Evolutionary conservation across 768 basidiomycete genomes (phyloP), one percentile per base, ranked within the genome.

Genomic region (Tylopilus plumbeoviolaceoides): DNA sequence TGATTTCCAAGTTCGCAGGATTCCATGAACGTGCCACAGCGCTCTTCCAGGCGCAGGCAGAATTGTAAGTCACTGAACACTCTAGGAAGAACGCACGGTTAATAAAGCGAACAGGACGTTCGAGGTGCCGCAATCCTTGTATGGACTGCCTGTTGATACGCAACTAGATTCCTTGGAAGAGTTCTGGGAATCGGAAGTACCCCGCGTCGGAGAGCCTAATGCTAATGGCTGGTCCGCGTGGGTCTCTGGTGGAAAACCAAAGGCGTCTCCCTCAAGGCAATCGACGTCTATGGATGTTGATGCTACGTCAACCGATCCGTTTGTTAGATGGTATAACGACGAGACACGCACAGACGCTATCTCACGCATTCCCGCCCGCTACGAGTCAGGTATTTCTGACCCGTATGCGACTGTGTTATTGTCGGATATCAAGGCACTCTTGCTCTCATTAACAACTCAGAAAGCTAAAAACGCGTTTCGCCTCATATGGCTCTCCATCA

Each of bases 181-280:
- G 47, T 93, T 88, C 63, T 93, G 91, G 91, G 91, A 93, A 47
- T 81, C 85, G 5, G 91, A 91, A 67, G 72, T 70, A 10, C 83
- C 83, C n/a, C 83, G 90, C n/a, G 65, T 84, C 9, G 88, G 89
- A 27, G 91, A 93, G 63, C 63, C 68, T 1, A 72, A 73, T 49
- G 80, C 89, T 9, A 73, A 67, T 51, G 89, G 91, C 23, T 92
- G 90, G 89, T 74, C 75, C 14, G 54, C 70, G 31, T 91, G 87
- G 87, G 68, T 78, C 38, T 62, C 72, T 11, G 70, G 74, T 20
- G 74, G 76, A 21, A 74, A 72, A 44, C 68, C 75, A 30, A 72
- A 75, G 25, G 44, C 54, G 36, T 11, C 33, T 40, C 38, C 46
- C 46, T 21, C 51, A 39, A 51, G 48, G 40, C 47, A 25, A 31